Evolutionary conservation across 2,329 filamentous ascomycete genomes (phyloP).

Genomic region (Penicillium sp.): DNA sequence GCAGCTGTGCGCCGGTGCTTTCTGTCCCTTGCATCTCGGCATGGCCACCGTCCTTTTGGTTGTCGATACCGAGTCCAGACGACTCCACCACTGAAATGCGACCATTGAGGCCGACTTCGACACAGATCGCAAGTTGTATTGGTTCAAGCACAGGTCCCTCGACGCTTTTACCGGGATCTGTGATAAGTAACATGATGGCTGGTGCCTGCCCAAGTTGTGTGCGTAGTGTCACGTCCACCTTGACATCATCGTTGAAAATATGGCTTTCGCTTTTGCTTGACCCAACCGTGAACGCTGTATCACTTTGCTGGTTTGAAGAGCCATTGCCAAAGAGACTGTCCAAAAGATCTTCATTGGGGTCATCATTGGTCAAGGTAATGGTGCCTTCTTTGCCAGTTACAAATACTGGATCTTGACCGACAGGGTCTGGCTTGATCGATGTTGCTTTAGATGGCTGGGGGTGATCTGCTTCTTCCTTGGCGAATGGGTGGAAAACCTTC

Average conservation of each 20-base stretch:
- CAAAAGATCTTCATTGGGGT: constrained; percentile 49
- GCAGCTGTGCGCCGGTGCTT: constrained; percentile 13
- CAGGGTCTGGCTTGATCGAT: constrained; percentile 1
- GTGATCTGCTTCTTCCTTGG: constrained; percentile 12
- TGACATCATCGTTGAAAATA: constrained; percentile 24
- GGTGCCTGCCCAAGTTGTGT: constrained; percentile 38
- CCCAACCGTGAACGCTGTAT: neutral
- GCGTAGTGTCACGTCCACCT: constrained; percentile 37
- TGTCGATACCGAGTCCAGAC: constrained; percentile 30
- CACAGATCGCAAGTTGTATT: constrained; percentile 31
- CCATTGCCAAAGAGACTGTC: constrained; percentile 46
- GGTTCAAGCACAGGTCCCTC: constrained; percentile 9
- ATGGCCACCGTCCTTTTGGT: constrained; percentile 10
- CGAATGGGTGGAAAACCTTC: constrained; percentile 29
- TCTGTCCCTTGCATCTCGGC: constrained; percentile 20
- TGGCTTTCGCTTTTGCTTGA: neutral
- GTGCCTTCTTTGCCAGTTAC: constrained; percentile 16
- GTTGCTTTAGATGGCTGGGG: constrained; percentile 6
- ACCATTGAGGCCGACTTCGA: constrained; percentile 41
- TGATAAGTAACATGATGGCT: constrained; percentile 36
- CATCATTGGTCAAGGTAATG: constrained; percentile 39
- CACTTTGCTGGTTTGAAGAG: neutral
- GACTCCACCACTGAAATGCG: constrained; percentile 37
- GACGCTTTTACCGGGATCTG: constrained; percentile 18
- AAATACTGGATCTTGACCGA: constrained; percentile 8